phyloP scores from a whole-genome alignment of 2,329 filamentous ascomycete species.

The Xylaria sp. region DNA sequence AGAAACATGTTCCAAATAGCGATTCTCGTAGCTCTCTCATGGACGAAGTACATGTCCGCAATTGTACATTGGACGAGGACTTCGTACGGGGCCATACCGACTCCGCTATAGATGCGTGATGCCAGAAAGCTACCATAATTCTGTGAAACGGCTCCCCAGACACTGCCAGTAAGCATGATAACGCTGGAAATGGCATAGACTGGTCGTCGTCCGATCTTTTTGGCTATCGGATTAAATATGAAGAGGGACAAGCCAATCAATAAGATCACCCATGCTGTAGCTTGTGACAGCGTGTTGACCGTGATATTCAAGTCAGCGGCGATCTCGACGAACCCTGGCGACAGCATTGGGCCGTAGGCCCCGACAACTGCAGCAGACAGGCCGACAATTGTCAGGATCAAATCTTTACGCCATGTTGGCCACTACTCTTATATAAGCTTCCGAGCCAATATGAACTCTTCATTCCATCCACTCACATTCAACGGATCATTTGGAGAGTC shows the following conservation, averaged over 20 bases:
- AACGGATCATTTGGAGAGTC: conserved; percentile 62
- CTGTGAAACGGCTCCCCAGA: conserved; percentile 60
- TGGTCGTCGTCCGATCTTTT: conserved; percentile 61
- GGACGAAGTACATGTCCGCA: conserved; percentile 59
- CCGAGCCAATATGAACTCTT: not conserved
- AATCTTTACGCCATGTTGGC: conserved; percentile 55
- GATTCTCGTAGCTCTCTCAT: conserved; percentile 57
- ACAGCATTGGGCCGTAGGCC: conserved; percentile 52
- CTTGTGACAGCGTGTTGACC: conserved; percentile 56
- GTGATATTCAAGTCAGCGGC: conserved; percentile 56
- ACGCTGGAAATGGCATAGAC: conserved; percentile 60
- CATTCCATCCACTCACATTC: conserved; percentile 53
- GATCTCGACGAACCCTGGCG: conserved; percentile 54
- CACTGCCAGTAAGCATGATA: conserved; percentile 59
- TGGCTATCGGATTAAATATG: conserved; percentile 62
- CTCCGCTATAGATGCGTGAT: conserved; percentile 57
- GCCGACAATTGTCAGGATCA: conserved; percentile 53
- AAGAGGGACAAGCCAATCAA: conserved; percentile 61
- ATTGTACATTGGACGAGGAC: conserved; percentile 64
- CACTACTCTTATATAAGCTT: conserved; percentile 54
- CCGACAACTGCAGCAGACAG: conserved; percentile 53
- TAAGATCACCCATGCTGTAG: conserved; percentile 61
- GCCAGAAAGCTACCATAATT: conserved; percentile 59
- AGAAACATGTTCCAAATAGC: conserved; percentile 57
- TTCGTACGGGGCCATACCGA: conserved; percentile 64